Percentiles rank a stretch among this genome's conserved stretches.
Conservation (phyloP, 1,284 basidiomycete species). For the Sanghuangporus sanghuang region DNA sequence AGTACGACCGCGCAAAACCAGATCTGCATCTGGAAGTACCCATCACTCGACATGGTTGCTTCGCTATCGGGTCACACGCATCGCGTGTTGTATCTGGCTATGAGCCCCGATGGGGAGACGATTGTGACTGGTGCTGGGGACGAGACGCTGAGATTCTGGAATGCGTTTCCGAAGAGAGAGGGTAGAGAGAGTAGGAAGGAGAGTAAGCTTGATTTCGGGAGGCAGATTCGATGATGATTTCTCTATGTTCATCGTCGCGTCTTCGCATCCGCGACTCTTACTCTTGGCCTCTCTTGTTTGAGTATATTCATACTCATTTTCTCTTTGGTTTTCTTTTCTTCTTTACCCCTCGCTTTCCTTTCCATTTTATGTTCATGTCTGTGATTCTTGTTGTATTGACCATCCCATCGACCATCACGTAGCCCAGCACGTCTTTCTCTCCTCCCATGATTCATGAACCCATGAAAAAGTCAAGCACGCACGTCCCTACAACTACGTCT, state of each 20-base stretch:
- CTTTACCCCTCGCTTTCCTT: not conserved
- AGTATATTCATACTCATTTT: too few relatives aligned
- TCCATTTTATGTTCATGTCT: not conserved
- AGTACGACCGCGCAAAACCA: slow-evolving; percentile 94
- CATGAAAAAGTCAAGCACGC: not conserved
- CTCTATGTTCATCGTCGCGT: too few relatives aligned
- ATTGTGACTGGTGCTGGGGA: slow-evolving; percentile 98
- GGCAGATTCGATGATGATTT: slow-evolving; percentile 46
- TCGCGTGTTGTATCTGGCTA: slow-evolving; percentile 92
- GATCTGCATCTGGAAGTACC: slow-evolving; percentile 98
- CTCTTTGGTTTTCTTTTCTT: not conserved
- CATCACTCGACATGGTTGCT: slow-evolving; percentile 88
- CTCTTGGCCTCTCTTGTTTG: too few relatives aligned
- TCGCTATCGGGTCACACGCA: slow-evolving; percentile 93
- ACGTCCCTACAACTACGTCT: not conserved
- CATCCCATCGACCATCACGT: not conserved
- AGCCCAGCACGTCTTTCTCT: not conserved
- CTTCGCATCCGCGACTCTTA: too few relatives aligned
- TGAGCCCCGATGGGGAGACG: slow-evolving; percentile 95
- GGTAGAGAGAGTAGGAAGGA: slow-evolving; percentile 37
- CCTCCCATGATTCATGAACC: not conserved
- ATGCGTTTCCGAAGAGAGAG: slow-evolving; percentile 77
- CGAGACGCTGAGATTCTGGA: slow-evolving; percentile 97
- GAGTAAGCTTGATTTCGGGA: slow-evolving; percentile 58
- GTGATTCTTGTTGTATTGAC: not conserved